Evolutionary conservation across 306 rosid species (phyloP).

Genomic region (Medicago lupulina): DNA sequence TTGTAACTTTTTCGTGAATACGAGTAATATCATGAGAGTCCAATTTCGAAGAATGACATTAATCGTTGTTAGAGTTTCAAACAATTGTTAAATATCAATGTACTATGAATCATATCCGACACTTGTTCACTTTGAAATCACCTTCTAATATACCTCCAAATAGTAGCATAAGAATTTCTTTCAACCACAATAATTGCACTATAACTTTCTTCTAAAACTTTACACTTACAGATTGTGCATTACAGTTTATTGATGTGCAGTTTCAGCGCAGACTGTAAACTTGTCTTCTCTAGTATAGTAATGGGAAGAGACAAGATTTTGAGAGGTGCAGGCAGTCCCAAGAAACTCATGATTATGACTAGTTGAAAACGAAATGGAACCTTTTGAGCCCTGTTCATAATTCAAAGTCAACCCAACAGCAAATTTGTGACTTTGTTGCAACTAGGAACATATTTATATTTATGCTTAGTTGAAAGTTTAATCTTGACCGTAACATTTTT

Average conservation of each 20-base stretch:
- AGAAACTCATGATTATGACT: constrained; percentile 40
- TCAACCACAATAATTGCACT: neutral
- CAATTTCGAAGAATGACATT: no score
- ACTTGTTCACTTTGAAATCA: no score
- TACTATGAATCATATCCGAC: no score
- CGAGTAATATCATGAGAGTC: no score
- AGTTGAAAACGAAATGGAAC: constrained; percentile 25
- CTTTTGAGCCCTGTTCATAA: neutral
- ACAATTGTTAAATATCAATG: no score
- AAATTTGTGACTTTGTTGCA: constrained; percentile 25
- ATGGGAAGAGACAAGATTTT: constrained; percentile 41
- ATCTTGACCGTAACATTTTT: no score
- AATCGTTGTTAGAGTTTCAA: no score
- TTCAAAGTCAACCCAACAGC: constrained; percentile 38
- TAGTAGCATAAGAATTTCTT: neutral
- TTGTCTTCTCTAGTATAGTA: constrained; percentile 35
- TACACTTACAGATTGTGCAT: neutral
- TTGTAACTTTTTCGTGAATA: no score
- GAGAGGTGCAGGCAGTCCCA: constrained; percentile 49
- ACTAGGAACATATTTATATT: neutral
- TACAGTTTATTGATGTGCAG: constrained; percentile 1
- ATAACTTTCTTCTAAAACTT: constrained; percentile 12
- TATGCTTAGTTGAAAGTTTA: neutral
- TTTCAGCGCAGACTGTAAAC: constrained; percentile 14
- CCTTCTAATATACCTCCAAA: neutral